Base-by-base conservation (phyloP, 495 filamentous ascomycete genomes). In the Pyronema omphalodes region DNA sequence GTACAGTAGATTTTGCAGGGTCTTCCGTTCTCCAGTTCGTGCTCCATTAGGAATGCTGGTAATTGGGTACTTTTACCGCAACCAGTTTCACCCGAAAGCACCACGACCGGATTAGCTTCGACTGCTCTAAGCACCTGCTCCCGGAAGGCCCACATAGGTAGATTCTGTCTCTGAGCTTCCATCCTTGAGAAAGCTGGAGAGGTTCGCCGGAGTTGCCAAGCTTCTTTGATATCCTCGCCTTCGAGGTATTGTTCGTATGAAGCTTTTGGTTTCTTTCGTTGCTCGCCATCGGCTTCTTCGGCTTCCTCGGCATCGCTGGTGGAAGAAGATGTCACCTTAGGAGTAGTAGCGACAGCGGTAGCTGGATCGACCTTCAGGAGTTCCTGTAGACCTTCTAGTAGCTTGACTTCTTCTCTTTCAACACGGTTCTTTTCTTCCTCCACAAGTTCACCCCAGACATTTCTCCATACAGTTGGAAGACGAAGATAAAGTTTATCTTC, bases 21-120 rank as follows among this genome's bases (percentile, higher is more conserved):
- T 37, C 79, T 83, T 7, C 88, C 88, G 44, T 80, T 71, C 9
- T 77, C 76, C 57, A 98, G 75, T 60, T 94, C 82, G 57, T 93
- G 76, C 60, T 98, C 91, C 1, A 98, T 70, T 15, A 98, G 77
- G 65, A 86, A 98, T 1, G 87, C 80, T 19, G 91, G 91, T 5
- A 94, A 83, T 65, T 98, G 91, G 0, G 91, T 98, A 69, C 87
- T 94, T 72, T 98, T 98, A 52, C 91, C 91, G 68, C 80, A 94
- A 62, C 91, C 91, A 11, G 91, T 98, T 69, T 96, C 91, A 59
- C 89, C 89, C 63, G 87, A 94, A 35, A 95, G 75, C 52, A 96
- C 94, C 6, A 89, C 75, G 5, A 89, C 81, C 62, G 86, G 91
- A 56, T 93, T 73, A 5, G 67, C 67, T 41, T 84, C 80, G 37